Evolutionary conservation across 805 yeast genomes (phyloP), one percentile per base, ranked within the genome.

Genomic region (Ogataea sp.): DNA sequence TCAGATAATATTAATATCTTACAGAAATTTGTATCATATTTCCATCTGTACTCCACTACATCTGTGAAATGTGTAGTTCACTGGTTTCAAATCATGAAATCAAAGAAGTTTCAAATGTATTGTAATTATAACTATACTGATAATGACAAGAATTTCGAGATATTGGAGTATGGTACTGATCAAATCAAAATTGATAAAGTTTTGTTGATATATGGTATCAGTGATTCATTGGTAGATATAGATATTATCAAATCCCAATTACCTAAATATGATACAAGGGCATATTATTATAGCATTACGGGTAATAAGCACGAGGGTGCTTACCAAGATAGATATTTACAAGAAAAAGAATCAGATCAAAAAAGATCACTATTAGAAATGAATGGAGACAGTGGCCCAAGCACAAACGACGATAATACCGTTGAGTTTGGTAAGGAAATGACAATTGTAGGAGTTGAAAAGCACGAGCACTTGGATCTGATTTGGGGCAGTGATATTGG

Each of bases 41-140:
- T 86, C 15, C 97, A 93, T 57, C 66, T 90, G 39, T 90, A 89
- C 62, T 84, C 96, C 2, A 83, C 95, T 18, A 87, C 97, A 0
- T 78, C 89, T 2, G 97, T 89, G 20, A 90, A 89, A 59, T 75
- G 84, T 9, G 88, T 87, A 34, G 97, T 88, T n/a, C 96, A 87
- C 60, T 87, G 96, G 96, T 86, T 87, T 52, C 96, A 87, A 61
- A 89, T 90, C 39, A 84, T 90, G 44, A 70, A 81, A 38, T 70
- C 83, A 6, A 75, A 75, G 34, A 71, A 74, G 36, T 89, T 90
- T 58, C 96, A 89, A 58, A 83, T 93, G 95, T 90, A 78, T 60
- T 93, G 84, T 52, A 95, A 86, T 45, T 10, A 14, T 11, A 16
- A 78, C 60, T 93, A 84, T 52, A 95, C 86, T 45, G 5, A 14